A percentile compares a stretch with the other conserved stretches of the same genome.
phyloP scores from a whole-genome alignment of 2,329 filamentous ascomycete genomes.

The Pleoardoris graminearum region DNA sequence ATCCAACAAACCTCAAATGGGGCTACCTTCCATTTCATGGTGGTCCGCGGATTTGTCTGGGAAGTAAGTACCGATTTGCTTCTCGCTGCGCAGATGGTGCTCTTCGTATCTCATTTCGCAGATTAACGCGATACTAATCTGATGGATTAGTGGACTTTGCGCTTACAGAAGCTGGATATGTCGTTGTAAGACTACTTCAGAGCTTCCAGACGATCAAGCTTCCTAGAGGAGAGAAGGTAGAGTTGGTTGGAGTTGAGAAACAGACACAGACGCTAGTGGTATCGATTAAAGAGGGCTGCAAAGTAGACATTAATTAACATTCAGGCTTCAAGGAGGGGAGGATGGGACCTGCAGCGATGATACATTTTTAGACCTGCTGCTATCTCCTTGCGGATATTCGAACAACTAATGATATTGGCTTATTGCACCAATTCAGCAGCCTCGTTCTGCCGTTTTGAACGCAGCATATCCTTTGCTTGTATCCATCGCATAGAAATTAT shows the following conservation, averaged over 20 bases:
- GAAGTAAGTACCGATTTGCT: constrained; percentile 21
- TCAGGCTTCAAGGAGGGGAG: too few species aligned
- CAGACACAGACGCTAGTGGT: constrained; percentile 25
- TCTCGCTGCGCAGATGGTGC: too few species aligned
- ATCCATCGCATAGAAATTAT: constrained; percentile 15
- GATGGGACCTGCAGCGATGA: too few species aligned
- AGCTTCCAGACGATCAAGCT: constrained; percentile 23
- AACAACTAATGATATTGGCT: neutral
- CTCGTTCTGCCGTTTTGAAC: constrained; percentile 15
- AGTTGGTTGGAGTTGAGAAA: constrained; percentile 23
- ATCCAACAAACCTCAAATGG: constrained; percentile 22
- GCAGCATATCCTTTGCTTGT: constrained; percentile 17
- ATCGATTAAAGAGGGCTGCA: constrained; percentile 29
- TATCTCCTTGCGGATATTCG: neutral
- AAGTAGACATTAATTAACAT: constrained; percentile 19
- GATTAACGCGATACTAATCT: constrained; percentile 3
- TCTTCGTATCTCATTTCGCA: too few species aligned
- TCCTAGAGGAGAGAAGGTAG: constrained; percentile 17
- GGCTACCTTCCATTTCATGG: constrained; percentile 28
- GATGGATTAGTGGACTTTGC: constrained; percentile 24
- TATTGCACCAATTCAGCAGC: constrained; percentile 15
- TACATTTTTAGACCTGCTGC: neutral
- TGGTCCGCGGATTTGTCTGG: constrained; percentile 24
- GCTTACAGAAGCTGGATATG: constrained; percentile 24
- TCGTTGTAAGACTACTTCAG: constrained; percentile 21